Base-by-base conservation (phyloP, 768 basidiomycete genomes). In the Dioszegia crocea region DNA sequence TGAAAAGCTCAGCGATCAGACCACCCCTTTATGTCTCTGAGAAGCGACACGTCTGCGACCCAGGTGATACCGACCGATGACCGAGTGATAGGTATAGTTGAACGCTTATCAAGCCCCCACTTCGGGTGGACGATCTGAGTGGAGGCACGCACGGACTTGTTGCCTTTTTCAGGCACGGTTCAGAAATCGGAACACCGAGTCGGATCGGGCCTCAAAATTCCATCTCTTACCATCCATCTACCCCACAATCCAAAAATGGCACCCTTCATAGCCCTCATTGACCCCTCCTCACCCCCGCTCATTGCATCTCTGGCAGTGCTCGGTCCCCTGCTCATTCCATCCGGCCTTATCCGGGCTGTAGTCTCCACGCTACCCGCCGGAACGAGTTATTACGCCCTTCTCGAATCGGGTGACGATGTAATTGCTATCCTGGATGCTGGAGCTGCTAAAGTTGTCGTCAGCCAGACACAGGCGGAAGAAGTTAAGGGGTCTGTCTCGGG, bases 401-500 rank as follows among this genome's bases (percentile, higher is more conserved):
- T 63, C 12, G 55, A 61, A 3, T 21, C 29, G 9, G 27, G 45
- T 30, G 67, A 70, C 3, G 72, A 74, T 51, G 30, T 71, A 12
- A 61, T 71, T 24, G 49, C 62, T 85, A 66, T 79, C 84, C 83
- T 99, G 29, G 89, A 97, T 76, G 79, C 79, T 21, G 91, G 93
- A 23, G 84, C 86, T 1, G 83, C 86, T 66, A 92, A 89, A 76
- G 81, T 91, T 69, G 85, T 96, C 38, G 81, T 91, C 0, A 82
- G 86, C 19, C 81, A 84, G 41, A 76, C 84, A 1, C 71, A 71
- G 61, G 88, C 89, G 2, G 77, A 84, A 2, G 82, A 88, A 21
- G 36, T 40, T 11, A 36, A 27, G 36, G 29, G 49, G 3, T 14
- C 19, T 16, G 47, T 48, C 24, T 8, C 51, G 14, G 51, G 24